These are phyloP conservation scores for Zymoseptoria tritici DNA, from an alignment of 2,329 filamentous ascomycete genomes.

Conservation along the genomic window DNA sequence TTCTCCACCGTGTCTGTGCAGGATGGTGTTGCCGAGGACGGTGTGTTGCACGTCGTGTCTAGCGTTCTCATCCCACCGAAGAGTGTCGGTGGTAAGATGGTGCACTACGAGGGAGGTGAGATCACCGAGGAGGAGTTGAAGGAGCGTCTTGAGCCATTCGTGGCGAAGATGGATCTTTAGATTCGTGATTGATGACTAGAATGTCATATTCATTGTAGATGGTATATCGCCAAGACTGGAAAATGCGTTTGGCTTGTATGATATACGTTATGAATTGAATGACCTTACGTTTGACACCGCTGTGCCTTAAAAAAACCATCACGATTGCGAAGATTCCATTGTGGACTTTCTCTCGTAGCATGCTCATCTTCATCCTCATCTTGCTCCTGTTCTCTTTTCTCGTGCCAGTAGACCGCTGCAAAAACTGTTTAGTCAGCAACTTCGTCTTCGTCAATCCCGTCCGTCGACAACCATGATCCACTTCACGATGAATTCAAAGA, in stretches of 20 bases:
- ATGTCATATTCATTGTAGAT: not conserved
- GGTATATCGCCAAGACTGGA: not conserved
- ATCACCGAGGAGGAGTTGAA: constrained; percentile 55
- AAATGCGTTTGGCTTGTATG: not conserved
- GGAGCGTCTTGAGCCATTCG: constrained; percentile 44
- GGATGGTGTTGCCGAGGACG: constrained; percentile 68
- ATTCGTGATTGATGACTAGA: not conserved
- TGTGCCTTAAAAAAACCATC: no score
- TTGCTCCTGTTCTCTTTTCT: no score
- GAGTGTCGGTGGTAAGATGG: constrained; percentile 35
- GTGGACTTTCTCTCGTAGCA: no score
- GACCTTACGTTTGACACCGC: not conserved
- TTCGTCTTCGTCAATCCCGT: no score
- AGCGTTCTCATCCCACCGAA: constrained; percentile 70
- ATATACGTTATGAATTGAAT: not conserved
- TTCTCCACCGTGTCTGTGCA: constrained; percentile 57
- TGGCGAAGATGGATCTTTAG: constrained; percentile 30
- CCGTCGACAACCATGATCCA: no score
- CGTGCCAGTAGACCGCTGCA: no score
- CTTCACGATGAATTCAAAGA: no score
- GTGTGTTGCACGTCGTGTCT: constrained; percentile 71
- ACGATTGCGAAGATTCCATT: no score
- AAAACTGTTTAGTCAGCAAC: no score
- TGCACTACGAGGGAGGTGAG: constrained; percentile 42
- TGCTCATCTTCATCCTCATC: no score